These are phyloP conservation scores for Roridomyces roridus DNA, from an alignment of 768 basidiomycete species.

Conservation along the genomic window DNA sequence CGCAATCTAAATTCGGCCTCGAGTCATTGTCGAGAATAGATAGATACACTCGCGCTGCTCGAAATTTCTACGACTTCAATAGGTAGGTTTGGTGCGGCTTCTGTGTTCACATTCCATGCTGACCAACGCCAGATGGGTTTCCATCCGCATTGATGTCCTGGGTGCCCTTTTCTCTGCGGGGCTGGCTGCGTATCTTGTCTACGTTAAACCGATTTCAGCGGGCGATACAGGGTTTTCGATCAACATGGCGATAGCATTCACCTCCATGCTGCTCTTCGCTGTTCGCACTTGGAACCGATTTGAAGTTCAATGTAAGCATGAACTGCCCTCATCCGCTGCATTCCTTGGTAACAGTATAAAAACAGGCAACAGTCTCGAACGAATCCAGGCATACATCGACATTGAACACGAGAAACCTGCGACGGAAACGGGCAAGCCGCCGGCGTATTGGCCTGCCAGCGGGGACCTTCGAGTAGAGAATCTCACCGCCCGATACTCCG, in stretches of 20 bases:
- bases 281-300: slow-evolving; percentile 29
- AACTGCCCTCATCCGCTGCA: too few species aligned
- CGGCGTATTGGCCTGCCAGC: slow-evolving; percentile 56
- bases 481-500: slow-evolving; percentile 46
- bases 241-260: slow-evolving; percentile 50
- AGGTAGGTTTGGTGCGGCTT: slow-evolving; percentile 7
- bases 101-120: slow-evolving; percentile 33
- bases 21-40: too few species aligned
- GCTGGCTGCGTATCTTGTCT: slow-evolving; percentile 46
- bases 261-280: slow-evolving; percentile 45
- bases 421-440: slow-evolving; percentile 39
- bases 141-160: slow-evolving; percentile 45
- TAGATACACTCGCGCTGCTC: slow-evolving; percentile 25
- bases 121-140: slow-evolving; percentile 43
- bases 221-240: slow-evolving; percentile 43
- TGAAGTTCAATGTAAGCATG: slow-evolving; percentile 27
- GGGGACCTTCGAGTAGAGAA: slow-evolving; percentile 49
- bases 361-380: slow-evolving; percentile 18
- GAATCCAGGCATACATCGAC: slow-evolving; percentile 37
- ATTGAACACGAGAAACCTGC: slow-evolving; percentile 48
- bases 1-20: slow-evolving; percentile 45
- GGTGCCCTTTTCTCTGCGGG: slow-evolving; percentile 45
- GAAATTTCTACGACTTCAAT: slow-evolving; percentile 17
- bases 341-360: neutral
- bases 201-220: slow-evolving; percentile 36